Evolutionary conservation across 1,284 basidiomycete genomes (phyloP), one percentile per base, ranked within the genome.

Genomic region (Cryptococcus sp.): DNA sequence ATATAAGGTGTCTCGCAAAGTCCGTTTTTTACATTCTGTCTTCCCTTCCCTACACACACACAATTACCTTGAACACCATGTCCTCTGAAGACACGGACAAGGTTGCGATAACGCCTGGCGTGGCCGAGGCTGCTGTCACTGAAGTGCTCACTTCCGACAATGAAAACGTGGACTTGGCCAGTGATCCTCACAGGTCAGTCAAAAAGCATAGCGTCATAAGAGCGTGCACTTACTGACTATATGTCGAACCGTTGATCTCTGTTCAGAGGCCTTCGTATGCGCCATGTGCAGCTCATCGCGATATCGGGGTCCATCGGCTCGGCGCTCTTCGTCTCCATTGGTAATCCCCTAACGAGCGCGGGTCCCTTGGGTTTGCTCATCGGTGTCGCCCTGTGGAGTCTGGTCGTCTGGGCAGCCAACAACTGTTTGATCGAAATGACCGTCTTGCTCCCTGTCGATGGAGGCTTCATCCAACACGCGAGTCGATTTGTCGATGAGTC

Each of bases 381-480:
- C 38, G 65, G 65, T 49, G 46, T 65, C 25, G 50, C 23, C 15
- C 35, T 65, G 22, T 68, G 66, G 66, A 61, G 52, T 47, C 47
- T 52, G 27, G 63, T 65, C 41, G 58, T 68, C 10, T 68, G 57
- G 55, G 59, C 54, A 13, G 61, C 56, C 5, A 60, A 53, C 51
- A 65, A 67, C 54, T 67, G 61, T 50, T 45, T 69, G 3, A 61
- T 69, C 48, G 66, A 70, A 51, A 64, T 66, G 54, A 60, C 62
- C 27, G 63, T 58, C 11, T 52, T 70, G 15, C 57, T 66, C 16
- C 64, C 64, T 17, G 35, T 67, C 27, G 63, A 66, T 41, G 63
- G 65, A 11, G 62, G 62, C 1, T 68, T 66, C 47, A 54, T 68
- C 25, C 46, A 38, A 11, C 58, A 57, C 17, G 60, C 62, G 13